A percentile compares a stretch with the other conserved stretches of the same genome.
Conservation (phyloP, 2,329 filamentous ascomycete species). For the Botrytis cinerea region DNA sequence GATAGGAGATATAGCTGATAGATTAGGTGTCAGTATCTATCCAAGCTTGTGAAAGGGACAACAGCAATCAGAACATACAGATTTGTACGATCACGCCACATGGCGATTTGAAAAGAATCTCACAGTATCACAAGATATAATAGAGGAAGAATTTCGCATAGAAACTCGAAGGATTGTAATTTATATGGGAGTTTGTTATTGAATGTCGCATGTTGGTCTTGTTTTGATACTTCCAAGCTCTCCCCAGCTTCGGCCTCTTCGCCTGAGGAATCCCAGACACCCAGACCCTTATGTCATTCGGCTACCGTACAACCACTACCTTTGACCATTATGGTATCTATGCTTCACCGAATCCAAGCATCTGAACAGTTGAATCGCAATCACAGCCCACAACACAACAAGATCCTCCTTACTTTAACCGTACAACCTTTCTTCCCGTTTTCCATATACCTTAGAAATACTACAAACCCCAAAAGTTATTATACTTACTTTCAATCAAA, state of each 20-base stretch:
- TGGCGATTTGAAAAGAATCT: conserved; percentile 53
- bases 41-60: conserved; percentile 7
- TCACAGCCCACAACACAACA: conserved; percentile 13
- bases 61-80: conserved; percentile 61
- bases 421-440: background rate
- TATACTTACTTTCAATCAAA: background rate
- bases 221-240: conserved; percentile 14
- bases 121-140: conserved; percentile 20
- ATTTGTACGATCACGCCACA: conserved; percentile 99
- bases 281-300: background rate
- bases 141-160: conserved; percentile 9
- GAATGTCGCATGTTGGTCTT: conserved; percentile 23
- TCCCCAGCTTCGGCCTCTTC: conserved; percentile 17
- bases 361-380: conserved; percentile 20
- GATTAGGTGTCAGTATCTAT: conserved; percentile 35
- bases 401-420: background rate
- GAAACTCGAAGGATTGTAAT: conserved; percentile 12
- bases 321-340: conserved; percentile 10
- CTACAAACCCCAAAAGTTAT: background rate
- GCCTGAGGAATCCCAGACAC: conserved; percentile 19
- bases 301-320: conserved; percentile 8
- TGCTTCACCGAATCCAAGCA: conserved; percentile 12
- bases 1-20: conserved; percentile 92
- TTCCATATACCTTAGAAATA: conserved; percentile 4
- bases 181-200: conserved; percentile 18